Percentiles rank a stretch among this genome's conserved stretches.
phyloP scores from a whole-genome alignment of 2,329 filamentous ascomycete genomes.

The Sarocladium strictum region DNA sequence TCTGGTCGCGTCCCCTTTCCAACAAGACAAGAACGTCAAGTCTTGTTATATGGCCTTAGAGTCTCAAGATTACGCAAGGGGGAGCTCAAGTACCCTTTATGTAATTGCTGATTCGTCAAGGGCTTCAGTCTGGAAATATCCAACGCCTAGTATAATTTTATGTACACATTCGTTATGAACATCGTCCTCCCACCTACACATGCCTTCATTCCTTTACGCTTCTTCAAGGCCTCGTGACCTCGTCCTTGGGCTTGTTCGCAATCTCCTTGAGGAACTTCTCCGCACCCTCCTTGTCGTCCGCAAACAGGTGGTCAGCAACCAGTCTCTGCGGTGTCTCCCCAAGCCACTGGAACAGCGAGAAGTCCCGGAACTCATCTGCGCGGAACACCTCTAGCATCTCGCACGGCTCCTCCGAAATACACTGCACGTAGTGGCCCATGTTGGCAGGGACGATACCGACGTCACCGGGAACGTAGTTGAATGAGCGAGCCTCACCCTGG shows the following conservation, averaged over 20 bases:
- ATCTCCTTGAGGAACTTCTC: slow-evolving; percentile 58
- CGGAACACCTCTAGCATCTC: slow-evolving; percentile 74
- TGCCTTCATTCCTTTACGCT: too few species aligned
- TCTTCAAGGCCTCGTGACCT: slow-evolving; percentile 32
- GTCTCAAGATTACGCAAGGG: too few species aligned
- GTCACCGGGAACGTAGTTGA: slow-evolving; percentile 70
- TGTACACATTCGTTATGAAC: background rate
- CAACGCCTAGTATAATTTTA: background rate
- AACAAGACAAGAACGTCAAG: too few species aligned
- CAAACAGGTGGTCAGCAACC: slow-evolving; percentile 62
- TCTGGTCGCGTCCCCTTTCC: too few species aligned
- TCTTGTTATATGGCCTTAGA: too few species aligned
- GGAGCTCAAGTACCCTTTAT: background rate
- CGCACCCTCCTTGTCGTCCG: slow-evolving; percentile 52
- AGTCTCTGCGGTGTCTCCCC: slow-evolving; percentile 63
- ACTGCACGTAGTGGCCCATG: slow-evolving; percentile 79
- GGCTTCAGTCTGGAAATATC: slow-evolving; percentile 4
- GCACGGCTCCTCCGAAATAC: slow-evolving; percentile 68
- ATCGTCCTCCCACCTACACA: background rate
- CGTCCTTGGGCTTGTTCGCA: slow-evolving; percentile 55
- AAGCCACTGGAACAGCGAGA: slow-evolving; percentile 70
- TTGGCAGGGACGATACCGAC: slow-evolving; percentile 72
- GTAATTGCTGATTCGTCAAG: background rate
- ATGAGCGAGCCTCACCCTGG: slow-evolving; percentile 63
- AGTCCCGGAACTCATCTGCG: slow-evolving; percentile 65